phyloP scores from a whole-genome alignment of 495 filamentous ascomycete genomes.

The Trichoderma reesei region DNA sequence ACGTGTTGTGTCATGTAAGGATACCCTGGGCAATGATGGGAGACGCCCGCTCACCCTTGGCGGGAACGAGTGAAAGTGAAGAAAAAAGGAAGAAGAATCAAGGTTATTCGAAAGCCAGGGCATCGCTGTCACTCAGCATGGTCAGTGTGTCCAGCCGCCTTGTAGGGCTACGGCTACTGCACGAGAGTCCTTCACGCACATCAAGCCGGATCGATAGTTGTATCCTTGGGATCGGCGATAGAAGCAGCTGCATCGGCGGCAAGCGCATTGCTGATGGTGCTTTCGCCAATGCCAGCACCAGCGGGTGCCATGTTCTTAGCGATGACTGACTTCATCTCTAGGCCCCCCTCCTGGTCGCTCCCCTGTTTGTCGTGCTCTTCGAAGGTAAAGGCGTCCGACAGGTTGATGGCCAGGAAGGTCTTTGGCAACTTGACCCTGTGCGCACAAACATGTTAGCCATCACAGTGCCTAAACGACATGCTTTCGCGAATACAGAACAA shows the following conservation, averaged over 20 bases:
- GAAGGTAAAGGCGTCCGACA: constrained; percentile 60
- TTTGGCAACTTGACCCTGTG: constrained; percentile 88
- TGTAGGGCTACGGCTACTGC: not conserved
- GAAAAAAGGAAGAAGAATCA: not conserved
- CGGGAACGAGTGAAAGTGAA: not conserved
- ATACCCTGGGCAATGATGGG: not conserved
- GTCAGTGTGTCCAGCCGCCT: not conserved
- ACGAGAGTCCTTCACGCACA: not conserved
- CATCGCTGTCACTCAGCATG: not conserved
- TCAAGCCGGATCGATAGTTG: not conserved
- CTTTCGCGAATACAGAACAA: not conserved
- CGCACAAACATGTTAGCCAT: not conserved
- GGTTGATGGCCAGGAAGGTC: constrained; percentile 82
- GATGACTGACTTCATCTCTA: constrained; percentile 21
- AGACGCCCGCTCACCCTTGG: not conserved
- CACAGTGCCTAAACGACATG: not conserved
- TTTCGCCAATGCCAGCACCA: not conserved
- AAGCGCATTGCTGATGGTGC: not conserved
- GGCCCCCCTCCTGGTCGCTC: constrained; percentile 22
- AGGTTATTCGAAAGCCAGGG: not conserved
- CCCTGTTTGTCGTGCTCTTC: constrained; percentile 39
- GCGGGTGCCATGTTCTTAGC: constrained; percentile 1
- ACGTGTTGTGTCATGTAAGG: not conserved
- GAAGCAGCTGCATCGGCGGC: not conserved
- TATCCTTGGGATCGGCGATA: not conserved